phyloP scores from a whole-genome alignment of 1,284 basidiomycete species.

The Hemileia vastatrix region DNA sequence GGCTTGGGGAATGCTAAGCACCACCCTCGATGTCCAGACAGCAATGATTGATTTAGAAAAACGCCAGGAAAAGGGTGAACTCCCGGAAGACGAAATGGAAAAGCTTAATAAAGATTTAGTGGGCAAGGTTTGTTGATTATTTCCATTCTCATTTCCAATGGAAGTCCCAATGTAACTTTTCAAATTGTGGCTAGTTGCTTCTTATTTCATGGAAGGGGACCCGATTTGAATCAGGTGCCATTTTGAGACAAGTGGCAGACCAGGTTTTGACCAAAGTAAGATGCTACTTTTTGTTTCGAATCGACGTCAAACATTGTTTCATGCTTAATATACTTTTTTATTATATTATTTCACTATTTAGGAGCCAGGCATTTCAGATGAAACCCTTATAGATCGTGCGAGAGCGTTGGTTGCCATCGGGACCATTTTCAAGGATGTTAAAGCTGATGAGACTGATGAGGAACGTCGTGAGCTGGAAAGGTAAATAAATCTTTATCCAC shows the following conservation, averaged over 20 bases:
- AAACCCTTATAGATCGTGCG: constrained; percentile 64
- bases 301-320: neutral
- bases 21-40: constrained; percentile 55
- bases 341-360: neutral
- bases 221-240: constrained; percentile 63
- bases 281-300: neutral
- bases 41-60: constrained; percentile 77
- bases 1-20: constrained; percentile 83
- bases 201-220: constrained; percentile 92
- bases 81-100: constrained; percentile 55
- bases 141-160: neutral
- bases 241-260: constrained; percentile 31
- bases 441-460: constrained; percentile 77
- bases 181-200: constrained; percentile 59
- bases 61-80: constrained; percentile 24
- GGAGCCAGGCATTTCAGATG: constrained; percentile 61
- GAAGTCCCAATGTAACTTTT: neutral
- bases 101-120: constrained; percentile 89
- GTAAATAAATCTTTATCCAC: neutral
- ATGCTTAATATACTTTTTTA: neutral
- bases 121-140: constrained; percentile 57
- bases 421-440: constrained; percentile 69
- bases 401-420: constrained; percentile 75
- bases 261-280: constrained; percentile 20
- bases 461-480: constrained; percentile 79